Evolutionary conservation across 768 basidiomycete genomes (phyloP).

Genomic region (Rhodocollybia butyracea): DNA sequence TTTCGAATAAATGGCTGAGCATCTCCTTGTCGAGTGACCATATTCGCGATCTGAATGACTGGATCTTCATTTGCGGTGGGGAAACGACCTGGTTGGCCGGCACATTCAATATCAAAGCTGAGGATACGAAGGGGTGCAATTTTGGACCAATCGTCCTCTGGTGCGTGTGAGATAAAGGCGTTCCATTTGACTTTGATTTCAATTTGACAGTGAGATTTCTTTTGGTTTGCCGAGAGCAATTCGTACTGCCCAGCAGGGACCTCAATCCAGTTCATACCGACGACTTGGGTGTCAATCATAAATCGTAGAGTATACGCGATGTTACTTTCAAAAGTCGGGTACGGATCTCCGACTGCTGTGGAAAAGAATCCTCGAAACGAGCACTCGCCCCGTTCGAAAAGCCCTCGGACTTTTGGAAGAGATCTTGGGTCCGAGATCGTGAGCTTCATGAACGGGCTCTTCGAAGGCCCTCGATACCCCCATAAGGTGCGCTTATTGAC

Average conservation of each 20-base stretch:
- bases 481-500: slow-evolving; percentile 71
- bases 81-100: slow-evolving; percentile 95
- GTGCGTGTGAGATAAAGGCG: slow-evolving; percentile 82
- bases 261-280: slow-evolving; percentile 99
- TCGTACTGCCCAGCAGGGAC: slow-evolving; percentile 80
- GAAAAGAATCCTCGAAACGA: slow-evolving; percentile 59
- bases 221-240: slow-evolving; percentile 44
- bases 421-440: slow-evolving; percentile 68
- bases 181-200: slow-evolving; percentile 84
- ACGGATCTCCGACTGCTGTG: slow-evolving; percentile 33
- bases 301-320: slow-evolving; percentile 88
- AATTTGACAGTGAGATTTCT: slow-evolving; percentile 83
- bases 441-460: slow-evolving; percentile 81
- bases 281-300: slow-evolving; percentile 97
- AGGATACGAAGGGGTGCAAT: slow-evolving; percentile 92
- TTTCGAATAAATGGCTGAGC: slow-evolving; percentile 93
- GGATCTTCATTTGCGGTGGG: slow-evolving; percentile 90
- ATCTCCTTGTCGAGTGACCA: slow-evolving; percentile 98
- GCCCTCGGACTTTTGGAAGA: slow-evolving; percentile 83
- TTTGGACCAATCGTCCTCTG: slow-evolving; percentile 90
- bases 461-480: slow-evolving; percentile 86
- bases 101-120: slow-evolving; percentile 99
- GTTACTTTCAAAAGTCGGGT: slow-evolving; percentile 90
- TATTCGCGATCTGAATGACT: slow-evolving; percentile 98
- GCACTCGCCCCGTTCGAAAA: slow-evolving; percentile 76